Percentiles rank a stretch among this genome's conserved stretches.
Conservation (phyloP, 2,329 filamentous ascomycete species). For the Bertia moriformis region DNA sequence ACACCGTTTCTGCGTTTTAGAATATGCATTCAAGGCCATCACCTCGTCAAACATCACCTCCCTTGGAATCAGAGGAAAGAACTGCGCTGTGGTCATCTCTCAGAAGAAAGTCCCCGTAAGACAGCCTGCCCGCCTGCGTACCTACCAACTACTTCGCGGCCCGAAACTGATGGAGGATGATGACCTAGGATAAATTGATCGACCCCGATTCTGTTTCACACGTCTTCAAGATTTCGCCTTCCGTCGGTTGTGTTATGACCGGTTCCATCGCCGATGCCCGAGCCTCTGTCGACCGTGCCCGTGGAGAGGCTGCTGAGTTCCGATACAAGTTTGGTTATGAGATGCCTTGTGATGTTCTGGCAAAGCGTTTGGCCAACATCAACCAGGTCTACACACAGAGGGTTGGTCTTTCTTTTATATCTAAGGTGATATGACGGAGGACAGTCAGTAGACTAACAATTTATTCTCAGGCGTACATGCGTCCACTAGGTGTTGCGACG, state of each 20-base stretch:
- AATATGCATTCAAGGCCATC: conserved; percentile 99
- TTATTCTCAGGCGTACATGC: conserved; percentile 74
- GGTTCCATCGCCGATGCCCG: conserved; percentile 95
- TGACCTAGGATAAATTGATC: conserved; percentile 97
- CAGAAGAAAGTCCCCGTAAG: conserved; percentile 97
- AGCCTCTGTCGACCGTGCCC: conserved; percentile 80
- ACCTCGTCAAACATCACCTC: conserved; percentile 99
- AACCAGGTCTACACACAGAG: conserved; percentile 98
- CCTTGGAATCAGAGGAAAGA: conserved; percentile 86
- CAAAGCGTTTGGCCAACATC: conserved; percentile 96
- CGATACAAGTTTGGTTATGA: conserved; percentile 98
- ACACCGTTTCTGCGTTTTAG: conserved; percentile 28
- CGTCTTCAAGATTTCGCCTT: conserved; percentile 91
- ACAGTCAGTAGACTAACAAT: background rate
- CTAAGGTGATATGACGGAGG: too few species aligned
- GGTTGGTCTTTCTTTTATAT: conserved; percentile 30
- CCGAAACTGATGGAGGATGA: too few species aligned
- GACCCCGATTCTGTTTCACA: conserved; percentile 93
- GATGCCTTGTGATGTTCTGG: conserved; percentile 94
- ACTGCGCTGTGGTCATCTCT: conserved; percentile 90
- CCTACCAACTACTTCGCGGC: too few species aligned
- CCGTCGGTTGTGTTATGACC: conserved; percentile 95
- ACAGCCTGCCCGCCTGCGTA: background rate
- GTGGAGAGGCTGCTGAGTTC: conserved; percentile 93
- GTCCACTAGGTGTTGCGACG: conserved; percentile 86